Evolutionary conservation across 2,329 filamentous ascomycete genomes (phyloP), one percentile per base, ranked within the genome.

Genomic region (Venturia carpophila): DNA sequence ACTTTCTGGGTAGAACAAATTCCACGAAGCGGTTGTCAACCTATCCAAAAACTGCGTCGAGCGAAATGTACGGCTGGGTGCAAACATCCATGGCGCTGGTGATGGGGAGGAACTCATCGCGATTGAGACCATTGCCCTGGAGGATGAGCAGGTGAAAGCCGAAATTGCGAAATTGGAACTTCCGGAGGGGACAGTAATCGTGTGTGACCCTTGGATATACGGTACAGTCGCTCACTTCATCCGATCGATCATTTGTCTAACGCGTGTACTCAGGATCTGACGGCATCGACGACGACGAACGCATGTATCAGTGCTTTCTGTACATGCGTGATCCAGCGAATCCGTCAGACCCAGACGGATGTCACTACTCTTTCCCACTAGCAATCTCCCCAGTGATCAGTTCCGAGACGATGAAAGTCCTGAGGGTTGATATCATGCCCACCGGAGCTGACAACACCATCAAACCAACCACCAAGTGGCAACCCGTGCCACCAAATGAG

Each of bases 141-240:
- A 77, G 55, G 82, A 87, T 68, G 79, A 80, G 37, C 77, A 76
- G 3, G 84, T 87, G 10, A 77, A 84, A 69, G 82, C 81, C 2
- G 84, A 84, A 67, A 79, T 87, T 65, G 81, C 80, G 42, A 87
- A 87, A 69, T 69, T 87, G 67, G 73, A 85, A 66, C 77, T 87
- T 0, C 84, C 84, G 0, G 74, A 82, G 68, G 84, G 83, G 24
- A 79, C 83, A 7, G 79, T 79, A 1, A 77, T 87, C 24, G 81
- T 84, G 67, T 78, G 80, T 62, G 84, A 86, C 68, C 84, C 84
- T 0, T 92, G 88, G 89, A 90, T 90, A 45, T 92, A 91, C 68
- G 84, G 82, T 72, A 70, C 15, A 62, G 61, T 65, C 13, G n/a
- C 37, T 34, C 64, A 56, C 24, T 30, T 19, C 19, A 15, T 60